These are phyloP conservation scores for Candida pseudoviswanathii DNA, from an alignment of 1,139 yeast species.

Conservation along the genomic window DNA sequence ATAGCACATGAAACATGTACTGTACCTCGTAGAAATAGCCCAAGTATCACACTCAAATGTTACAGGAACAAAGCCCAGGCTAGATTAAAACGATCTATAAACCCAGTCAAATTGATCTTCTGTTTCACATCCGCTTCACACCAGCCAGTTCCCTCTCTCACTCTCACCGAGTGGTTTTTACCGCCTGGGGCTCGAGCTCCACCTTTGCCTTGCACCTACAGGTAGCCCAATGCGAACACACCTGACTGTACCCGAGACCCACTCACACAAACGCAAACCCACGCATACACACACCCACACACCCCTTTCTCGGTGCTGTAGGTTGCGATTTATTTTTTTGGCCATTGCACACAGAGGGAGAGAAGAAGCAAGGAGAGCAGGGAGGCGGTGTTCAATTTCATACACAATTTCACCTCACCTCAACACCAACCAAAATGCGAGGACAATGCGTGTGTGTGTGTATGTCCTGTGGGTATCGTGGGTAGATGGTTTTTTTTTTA, in stretches of 20 bases:
- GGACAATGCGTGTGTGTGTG: not conserved
- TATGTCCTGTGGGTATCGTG: not conserved
- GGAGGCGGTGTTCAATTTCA: not conserved
- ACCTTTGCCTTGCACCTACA: no score
- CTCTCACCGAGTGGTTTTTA: no score
- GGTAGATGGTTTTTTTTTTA: not conserved
- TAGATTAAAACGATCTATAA: not conserved
- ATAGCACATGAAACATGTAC: constrained; percentile 1
- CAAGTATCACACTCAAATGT: not conserved
- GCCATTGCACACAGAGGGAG: not conserved
- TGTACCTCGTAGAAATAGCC: not conserved
- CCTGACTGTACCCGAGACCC: no score
- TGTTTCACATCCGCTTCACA: not conserved
- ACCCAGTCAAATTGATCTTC: not conserved
- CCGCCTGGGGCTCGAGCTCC: no score
- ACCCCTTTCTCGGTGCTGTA: not conserved
- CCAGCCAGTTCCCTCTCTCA: not conserved
- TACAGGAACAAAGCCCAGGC: not conserved
- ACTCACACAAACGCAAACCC: no score
- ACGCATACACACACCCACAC: no score
- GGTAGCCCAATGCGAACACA: no score
- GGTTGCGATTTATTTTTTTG: not conserved
- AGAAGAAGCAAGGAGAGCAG: not conserved
- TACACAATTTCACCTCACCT: not conserved
- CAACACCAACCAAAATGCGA: not conserved